Conservation (phyloP, 352 stramenopile genomes). For the Phytophthora idaei region DNA sequence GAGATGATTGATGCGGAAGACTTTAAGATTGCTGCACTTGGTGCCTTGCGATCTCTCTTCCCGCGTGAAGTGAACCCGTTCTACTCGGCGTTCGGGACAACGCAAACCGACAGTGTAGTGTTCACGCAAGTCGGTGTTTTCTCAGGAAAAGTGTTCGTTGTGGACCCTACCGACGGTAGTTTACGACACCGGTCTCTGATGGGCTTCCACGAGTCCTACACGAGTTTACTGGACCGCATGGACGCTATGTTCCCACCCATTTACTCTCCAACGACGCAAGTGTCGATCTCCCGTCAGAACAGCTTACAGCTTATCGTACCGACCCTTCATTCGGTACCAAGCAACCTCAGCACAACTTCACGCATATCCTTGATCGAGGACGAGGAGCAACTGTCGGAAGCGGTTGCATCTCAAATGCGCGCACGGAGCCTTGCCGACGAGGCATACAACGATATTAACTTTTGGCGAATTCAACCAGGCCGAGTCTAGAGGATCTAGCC, state of each 20-base stretch:
- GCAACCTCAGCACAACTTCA: slow-evolving; percentile 17
- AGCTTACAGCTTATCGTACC: slow-evolving; percentile 8
- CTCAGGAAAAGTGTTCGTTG: slow-evolving; percentile 73
- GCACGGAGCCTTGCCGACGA: slow-evolving; percentile 72
- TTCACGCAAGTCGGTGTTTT: slow-evolving; percentile 84
- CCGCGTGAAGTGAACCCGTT: slow-evolving; percentile 81
- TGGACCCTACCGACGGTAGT: slow-evolving; percentile 60
- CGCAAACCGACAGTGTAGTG: slow-evolving; percentile 51
- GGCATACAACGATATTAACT: slow-evolving; percentile 89
- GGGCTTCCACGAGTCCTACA: slow-evolving; percentile 74
- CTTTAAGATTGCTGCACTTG: slow-evolving; percentile 75
- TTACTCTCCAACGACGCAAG: slow-evolving; percentile 44
- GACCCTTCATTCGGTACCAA: slow-evolving; percentile 18
- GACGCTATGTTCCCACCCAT: slow-evolving; percentile 84
- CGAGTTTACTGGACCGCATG: slow-evolving; percentile 55
- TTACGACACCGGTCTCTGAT: slow-evolving; percentile 66
- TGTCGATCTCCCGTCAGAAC: background rate
- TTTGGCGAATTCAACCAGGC: slow-evolving; percentile 76
- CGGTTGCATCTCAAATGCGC: slow-evolving; percentile 52
- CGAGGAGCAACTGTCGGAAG: slow-evolving; percentile 56
- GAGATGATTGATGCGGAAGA: slow-evolving; percentile 54
- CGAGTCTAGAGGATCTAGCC: slow-evolving; percentile 19
- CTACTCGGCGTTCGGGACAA: slow-evolving; percentile 83
- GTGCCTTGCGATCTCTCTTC: slow-evolving; percentile 69
- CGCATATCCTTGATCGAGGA: slow-evolving; percentile 13